Conservation (phyloP, 345 rosid species). For the Pugionium cornutum region DNA sequence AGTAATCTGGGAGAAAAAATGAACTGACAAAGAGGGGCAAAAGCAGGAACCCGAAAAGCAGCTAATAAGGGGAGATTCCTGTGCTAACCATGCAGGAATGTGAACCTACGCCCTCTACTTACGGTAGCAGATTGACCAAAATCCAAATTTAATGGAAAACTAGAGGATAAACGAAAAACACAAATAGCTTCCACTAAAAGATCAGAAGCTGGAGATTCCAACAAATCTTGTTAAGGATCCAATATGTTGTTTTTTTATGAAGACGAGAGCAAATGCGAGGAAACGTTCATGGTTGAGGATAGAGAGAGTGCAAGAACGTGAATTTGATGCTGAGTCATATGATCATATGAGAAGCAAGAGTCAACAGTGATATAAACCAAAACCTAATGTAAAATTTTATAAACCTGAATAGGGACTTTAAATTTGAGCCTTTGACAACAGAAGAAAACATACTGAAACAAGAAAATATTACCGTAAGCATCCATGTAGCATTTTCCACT, state of each 20-base stretch:
- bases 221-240: neutral
- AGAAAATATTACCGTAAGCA: slow-evolving; percentile 69
- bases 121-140: neutral
- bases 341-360: neutral
- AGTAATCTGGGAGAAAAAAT: neutral
- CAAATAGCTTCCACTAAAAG: neutral
- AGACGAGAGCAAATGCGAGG: neutral
- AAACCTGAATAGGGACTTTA: no score
- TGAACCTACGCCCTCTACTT: slow-evolving; percentile 14
- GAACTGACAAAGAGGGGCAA: no score
- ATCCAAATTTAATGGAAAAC: neutral
- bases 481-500: slow-evolving; percentile 96
- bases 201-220: neutral
- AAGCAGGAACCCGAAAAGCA: no score
- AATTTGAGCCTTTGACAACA: neutral
- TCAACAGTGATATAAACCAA: neutral
- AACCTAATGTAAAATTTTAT: neutral
- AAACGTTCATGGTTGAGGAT: no score
- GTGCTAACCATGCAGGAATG: neutral
- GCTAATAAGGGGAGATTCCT: no score
- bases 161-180: neutral
- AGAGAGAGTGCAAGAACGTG: slow-evolving; percentile 1
- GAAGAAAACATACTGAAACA: neutral
- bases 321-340: neutral
- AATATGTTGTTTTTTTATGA: neutral